Percentiles rank a stretch among this genome's conserved stretches.
These are phyloP conservation scores for Glycine latifolia DNA, from an alignment of 306 rosid genomes.

Conservation along the genomic window DNA sequence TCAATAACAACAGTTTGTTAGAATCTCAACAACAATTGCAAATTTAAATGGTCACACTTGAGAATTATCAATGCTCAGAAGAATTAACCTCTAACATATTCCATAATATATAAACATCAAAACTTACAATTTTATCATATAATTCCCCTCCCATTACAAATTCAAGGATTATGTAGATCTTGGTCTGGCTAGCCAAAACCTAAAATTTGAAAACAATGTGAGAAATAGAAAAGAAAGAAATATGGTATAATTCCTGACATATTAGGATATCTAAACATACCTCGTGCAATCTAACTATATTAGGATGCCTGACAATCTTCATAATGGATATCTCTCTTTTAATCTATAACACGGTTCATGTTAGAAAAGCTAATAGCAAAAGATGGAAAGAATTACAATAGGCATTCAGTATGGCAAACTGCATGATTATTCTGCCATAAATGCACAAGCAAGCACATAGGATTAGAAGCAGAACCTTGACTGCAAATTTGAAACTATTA, in stretches of 20 bases:
- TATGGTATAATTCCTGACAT: neutral
- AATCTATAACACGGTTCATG: constrained; percentile 65
- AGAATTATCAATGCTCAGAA: constrained; percentile 36
- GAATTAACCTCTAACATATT: constrained; percentile 31
- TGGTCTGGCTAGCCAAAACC: constrained; percentile 89
- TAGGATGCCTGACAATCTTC: constrained; percentile 97
- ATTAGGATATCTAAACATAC: constrained; percentile 52
- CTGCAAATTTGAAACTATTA: neutral
- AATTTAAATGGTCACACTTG: constrained; percentile 37
- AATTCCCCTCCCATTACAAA: constrained; percentile 88
- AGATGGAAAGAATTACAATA: constrained; percentile 9
- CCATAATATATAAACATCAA: constrained; percentile 31
- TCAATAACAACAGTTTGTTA: constrained; percentile 22
- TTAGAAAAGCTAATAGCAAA: constrained; percentile 35
- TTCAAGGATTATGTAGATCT: constrained; percentile 89
- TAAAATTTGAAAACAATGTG: constrained; percentile 48
- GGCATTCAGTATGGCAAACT: constrained; percentile 5
- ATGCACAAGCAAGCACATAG: constrained; percentile 8
- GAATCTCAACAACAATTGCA: constrained; percentile 39
- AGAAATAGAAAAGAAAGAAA: constrained; percentile 34
- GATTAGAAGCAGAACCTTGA: constrained; percentile 15
- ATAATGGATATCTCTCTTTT: constrained; percentile 95
- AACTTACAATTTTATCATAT: constrained; percentile 84
- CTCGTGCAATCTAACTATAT: constrained; percentile 92
- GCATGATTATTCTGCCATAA: constrained; percentile 28